phyloP scores from a whole-genome alignment of 2,329 filamentous ascomycete genomes.

The Fusarium napiforme region DNA sequence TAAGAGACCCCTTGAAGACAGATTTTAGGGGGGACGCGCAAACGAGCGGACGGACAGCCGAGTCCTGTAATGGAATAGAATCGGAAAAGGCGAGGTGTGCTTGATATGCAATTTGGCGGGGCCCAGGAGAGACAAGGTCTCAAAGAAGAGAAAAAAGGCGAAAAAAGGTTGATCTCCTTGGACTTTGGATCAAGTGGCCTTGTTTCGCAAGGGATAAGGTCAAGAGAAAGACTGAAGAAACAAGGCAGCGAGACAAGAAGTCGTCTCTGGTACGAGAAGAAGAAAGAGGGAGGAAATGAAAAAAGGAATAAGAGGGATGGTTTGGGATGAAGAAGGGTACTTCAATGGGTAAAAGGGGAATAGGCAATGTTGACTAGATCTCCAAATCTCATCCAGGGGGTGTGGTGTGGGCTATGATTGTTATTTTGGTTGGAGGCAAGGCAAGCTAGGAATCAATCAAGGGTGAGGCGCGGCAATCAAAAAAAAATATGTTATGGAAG shows the following conservation, averaged over 20 bases:
- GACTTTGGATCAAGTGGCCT: constrained; percentile 15
- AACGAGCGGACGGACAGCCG: constrained; percentile 54
- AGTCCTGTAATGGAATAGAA: constrained; percentile 47
- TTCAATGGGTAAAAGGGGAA: constrained; percentile 35
- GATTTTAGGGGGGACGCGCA: constrained; percentile 51
- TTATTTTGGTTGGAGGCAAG: constrained; percentile 15
- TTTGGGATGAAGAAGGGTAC: constrained; percentile 26
- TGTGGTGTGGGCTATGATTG: constrained; percentile 23
- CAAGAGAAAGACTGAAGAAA: constrained; percentile 39
- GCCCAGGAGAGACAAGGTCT: constrained; percentile 40
- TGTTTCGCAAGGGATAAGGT: constrained; percentile 35
- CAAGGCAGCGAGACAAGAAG: constrained; percentile 31
- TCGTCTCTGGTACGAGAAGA: constrained; percentile 35
- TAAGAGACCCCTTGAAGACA: constrained; percentile 45
- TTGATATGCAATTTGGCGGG: constrained; percentile 53
- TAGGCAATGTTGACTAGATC: constrained; percentile 26
- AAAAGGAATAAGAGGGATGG: constrained; percentile 17
- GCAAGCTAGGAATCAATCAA: constrained; percentile 5
- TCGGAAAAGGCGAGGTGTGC: constrained; percentile 44
- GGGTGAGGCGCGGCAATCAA: constrained; percentile 49
- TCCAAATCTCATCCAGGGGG: constrained; percentile 31
- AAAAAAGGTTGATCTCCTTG: constrained; percentile 20
- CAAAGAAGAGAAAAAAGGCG: constrained; percentile 48
- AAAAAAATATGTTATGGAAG: constrained; percentile 41
- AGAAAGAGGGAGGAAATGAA: constrained; percentile 21